Conservation (phyloP, 306 rosid species). For the Quillaja saponaria region DNA sequence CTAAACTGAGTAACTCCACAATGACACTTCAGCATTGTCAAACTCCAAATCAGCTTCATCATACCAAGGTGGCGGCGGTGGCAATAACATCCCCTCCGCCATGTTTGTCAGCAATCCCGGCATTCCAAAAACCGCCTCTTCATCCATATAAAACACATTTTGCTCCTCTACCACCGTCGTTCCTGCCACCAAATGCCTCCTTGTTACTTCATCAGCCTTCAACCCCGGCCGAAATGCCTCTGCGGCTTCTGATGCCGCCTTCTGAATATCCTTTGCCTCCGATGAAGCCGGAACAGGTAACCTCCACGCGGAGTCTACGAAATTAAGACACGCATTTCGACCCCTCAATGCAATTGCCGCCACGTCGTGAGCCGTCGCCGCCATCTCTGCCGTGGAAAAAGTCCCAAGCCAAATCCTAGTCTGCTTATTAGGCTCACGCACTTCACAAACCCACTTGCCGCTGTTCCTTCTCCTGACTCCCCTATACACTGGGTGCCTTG, state of each 20-base stretch:
- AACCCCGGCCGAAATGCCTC: conserved; percentile 54
- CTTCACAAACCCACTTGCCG: conserved; percentile 78
- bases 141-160: conserved; percentile 41
- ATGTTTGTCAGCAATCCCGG: conserved; percentile 57
- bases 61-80: conserved; percentile 49
- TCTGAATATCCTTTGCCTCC: conserved; percentile 62
- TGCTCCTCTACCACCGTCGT: conserved; percentile 4
- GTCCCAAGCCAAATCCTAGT: conserved; percentile 71
- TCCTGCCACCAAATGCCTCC: background rate
- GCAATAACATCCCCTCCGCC: conserved; percentile 64
- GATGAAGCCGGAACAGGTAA: conserved; percentile 51
- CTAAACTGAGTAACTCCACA: conserved; percentile 66
- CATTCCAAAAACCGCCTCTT: conserved; percentile 46
- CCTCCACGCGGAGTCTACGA: conserved; percentile 70
- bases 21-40: conserved; percentile 51
- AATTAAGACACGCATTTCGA: conserved; percentile 59
- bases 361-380: conserved; percentile 83
- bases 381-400: conserved; percentile 78
- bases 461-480: conserved; percentile 72
- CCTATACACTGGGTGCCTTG: conserved; percentile 75
- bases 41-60: conserved; percentile 47
- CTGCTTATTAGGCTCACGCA: conserved; percentile 81
- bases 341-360: conserved; percentile 71
- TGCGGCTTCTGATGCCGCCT: conserved; percentile 58
- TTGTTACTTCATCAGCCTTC: conserved; percentile 9